phyloP scores from a whole-genome alignment of 108 stramenopile genomes.

The Cyclotella distinguenda region DNA sequence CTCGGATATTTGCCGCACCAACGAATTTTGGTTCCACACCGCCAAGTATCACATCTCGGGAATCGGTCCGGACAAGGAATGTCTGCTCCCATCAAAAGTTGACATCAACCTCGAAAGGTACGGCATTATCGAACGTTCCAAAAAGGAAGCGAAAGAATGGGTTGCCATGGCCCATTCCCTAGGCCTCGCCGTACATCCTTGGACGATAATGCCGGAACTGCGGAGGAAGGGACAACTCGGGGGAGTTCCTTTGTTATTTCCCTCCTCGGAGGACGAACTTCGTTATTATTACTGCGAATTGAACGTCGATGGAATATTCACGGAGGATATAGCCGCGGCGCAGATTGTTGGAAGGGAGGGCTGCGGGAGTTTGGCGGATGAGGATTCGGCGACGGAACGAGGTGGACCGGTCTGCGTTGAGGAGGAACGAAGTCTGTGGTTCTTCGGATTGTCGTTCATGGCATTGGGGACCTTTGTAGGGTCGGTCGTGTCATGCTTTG shows the following conservation, averaged over 20 bases:
- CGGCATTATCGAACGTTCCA: constrained; percentile 9
- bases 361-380: not conserved
- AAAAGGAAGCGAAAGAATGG: constrained; percentile 27
- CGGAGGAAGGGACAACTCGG: constrained; percentile 9
- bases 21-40: constrained; percentile 48
- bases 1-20: constrained; percentile 15
- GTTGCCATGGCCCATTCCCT: constrained; percentile 35
- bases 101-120: constrained; percentile 2
- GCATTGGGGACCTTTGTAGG: constrained; percentile 25
- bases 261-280: constrained; percentile 44
- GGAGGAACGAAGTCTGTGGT: constrained; percentile 20
- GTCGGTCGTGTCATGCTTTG: constrained; percentile 7
- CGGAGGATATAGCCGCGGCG: constrained; percentile 48
- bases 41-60: constrained; percentile 36
- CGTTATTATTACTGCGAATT: constrained; percentile 48
- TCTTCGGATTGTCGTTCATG: constrained; percentile 28
- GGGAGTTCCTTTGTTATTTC: constrained; percentile 25
- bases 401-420: constrained; percentile 22
- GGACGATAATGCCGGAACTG: constrained; percentile 45
- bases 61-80: constrained; percentile 51
- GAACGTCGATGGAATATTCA: constrained; percentile 51
- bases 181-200: constrained; percentile 55
- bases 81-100: constrained; percentile 30
- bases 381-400: not conserved
- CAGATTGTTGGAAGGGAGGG: constrained; percentile 23